phyloP scores from a whole-genome alignment of 1,139 yeast species.

The Yamadazyma dendronema region DNA sequence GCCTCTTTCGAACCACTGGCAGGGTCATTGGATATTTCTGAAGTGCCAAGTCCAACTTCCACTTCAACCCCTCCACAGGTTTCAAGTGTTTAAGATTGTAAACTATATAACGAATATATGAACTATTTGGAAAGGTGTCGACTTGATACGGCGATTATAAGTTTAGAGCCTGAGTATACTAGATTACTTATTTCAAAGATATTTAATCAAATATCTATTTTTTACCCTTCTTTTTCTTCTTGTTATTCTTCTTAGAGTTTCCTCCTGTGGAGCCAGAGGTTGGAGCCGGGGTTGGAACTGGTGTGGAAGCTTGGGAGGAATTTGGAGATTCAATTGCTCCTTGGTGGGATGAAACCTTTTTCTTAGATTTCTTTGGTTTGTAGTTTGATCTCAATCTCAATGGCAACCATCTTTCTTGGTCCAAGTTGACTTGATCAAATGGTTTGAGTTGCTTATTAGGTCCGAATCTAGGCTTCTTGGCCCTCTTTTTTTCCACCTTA shows the following conservation, averaged over 20 bases:
- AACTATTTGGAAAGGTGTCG: too few species aligned
- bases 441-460: conserved; percentile 35
- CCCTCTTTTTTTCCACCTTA: conserved; percentile 25
- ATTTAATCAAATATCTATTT: conserved; percentile 24
- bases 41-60: too few species aligned
- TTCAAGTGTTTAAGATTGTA: too few species aligned
- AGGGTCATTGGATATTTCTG: too few species aligned
- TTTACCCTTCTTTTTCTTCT: conserved; percentile 53
- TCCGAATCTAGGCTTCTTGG: conserved; percentile 35
- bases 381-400: conserved; percentile 80
- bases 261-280: conserved; percentile 14
- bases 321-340: conserved; percentile 52
- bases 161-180: too few species aligned
- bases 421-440: conserved; percentile 30
- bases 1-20: not conserved
- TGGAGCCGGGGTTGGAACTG: conserved; percentile 20
- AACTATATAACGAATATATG: too few species aligned
- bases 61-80: too few species aligned
- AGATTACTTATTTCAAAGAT: too few species aligned
- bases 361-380: conserved; percentile 69
- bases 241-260: conserved; percentile 33
- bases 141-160: too few species aligned
- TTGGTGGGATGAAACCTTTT: conserved; percentile 57
- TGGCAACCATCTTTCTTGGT: conserved; percentile 85
- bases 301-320: conserved; percentile 16